A percentile compares a stretch with the other conserved stretches of the same genome.
phyloP scores from a whole-genome alignment of 768 basidiomycete genomes.

The Gautieria morchelliformis region DNA sequence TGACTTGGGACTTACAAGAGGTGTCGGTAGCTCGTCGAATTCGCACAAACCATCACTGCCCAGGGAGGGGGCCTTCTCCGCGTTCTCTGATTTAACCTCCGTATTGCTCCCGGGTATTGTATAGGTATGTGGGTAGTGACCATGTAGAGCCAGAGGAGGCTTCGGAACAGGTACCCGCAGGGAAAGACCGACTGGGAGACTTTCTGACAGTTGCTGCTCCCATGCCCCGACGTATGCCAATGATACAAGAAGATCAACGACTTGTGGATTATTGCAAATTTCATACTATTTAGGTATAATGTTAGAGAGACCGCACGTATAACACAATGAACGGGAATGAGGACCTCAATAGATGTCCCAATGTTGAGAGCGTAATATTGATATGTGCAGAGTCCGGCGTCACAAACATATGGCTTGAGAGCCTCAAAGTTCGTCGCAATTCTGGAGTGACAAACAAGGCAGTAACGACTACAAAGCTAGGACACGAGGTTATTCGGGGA shows the following conservation, averaged over 20 bases:
- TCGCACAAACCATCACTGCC: conserved; percentile 35
- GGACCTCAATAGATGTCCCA: conserved; percentile 58
- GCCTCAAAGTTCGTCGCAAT: conserved; percentile 35
- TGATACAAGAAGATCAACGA: conserved; percentile 62
- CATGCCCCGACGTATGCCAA: conserved; percentile 48
- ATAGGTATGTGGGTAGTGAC: background rate
- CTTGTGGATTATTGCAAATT: conserved; percentile 50
- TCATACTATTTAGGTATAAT: conserved; percentile 40
- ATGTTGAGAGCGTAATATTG: conserved; percentile 59
- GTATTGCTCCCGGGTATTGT: background rate
- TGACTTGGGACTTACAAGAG: conserved; percentile 24
- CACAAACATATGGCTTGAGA: conserved; percentile 68
- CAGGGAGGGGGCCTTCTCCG: background rate
- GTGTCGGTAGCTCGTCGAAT: conserved; percentile 36
- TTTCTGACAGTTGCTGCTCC: conserved; percentile 45
- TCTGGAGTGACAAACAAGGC: conserved; percentile 64
- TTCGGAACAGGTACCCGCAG: conserved; percentile 40
- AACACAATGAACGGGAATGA: conserved; percentile 6
- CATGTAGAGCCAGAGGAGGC: background rate
- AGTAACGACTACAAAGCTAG: conserved; percentile 59
- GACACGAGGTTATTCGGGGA: background rate
- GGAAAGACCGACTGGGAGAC: conserved; percentile 50
- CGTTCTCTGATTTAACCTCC: background rate
- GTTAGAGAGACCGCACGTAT: no score
- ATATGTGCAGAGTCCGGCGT: conserved; percentile 53